Base-by-base conservation (phyloP, 164 flowering plant species). In the Berberis vulgaris region DNA sequence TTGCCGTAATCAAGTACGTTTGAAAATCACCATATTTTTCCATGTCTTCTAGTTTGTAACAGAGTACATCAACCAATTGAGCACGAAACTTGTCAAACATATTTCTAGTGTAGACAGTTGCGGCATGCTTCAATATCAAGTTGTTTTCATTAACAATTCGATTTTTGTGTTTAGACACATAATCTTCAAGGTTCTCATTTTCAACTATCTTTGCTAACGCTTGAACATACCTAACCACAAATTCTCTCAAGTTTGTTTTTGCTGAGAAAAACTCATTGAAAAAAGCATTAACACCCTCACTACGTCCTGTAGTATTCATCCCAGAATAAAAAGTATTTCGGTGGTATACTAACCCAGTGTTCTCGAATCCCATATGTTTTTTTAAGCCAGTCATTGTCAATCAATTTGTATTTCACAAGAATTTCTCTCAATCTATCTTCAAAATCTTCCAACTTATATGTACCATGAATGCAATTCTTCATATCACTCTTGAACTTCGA, bases 271-370 rank as follows among this genome's bases (percentile, higher is more conserved):
- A 10, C 1, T 57, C 39, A 11, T 65, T 45, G 10, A 45, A 65
- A 47, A 56, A 65, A 1, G 45, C 6, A 42, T 65, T 65, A 4
- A 45, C 39, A 9, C 61, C 41, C 39, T 65, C 62, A 41, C 11
- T 40, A 0, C 54, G 45, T n/a, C 43, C 45, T 0, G 67, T 47
- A 1, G 67, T 57, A 12, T 45, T 56, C 67, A 65, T 57, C 5
- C 67, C 67, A 12, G 41, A 52, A 41, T 41, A 65, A 41, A 65
- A 65, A 26, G 12, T 57, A 3, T 43, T 5, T 8, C 26, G 11
- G 45, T 56, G 38, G 43, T 65, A 65, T 2, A 49, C 45, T 1
- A 6, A 65, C 61, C 61, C 62, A 65, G 5, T 38, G 11, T 0
- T 43, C 49, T 2, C 45, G 38, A 38, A 41, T 57, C 0, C 40